phyloP scores from a whole-genome alignment of 352 stramenopile genomes.

The Pythium phragmitis region DNA sequence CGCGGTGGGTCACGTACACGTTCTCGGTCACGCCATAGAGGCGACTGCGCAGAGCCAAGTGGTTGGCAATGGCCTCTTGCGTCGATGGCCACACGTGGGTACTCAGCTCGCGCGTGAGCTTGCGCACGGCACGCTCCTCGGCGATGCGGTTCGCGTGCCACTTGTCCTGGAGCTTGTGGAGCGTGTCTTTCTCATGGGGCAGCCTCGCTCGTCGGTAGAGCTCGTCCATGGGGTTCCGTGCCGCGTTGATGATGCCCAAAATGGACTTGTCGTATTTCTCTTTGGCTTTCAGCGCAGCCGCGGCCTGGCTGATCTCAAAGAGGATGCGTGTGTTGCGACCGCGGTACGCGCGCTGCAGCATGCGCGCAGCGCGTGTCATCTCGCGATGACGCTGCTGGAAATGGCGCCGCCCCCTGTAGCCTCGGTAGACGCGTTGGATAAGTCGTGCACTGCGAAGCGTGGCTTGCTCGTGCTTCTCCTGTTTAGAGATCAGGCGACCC shows the following conservation, averaged over 20 bases:
- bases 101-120: constrained; percentile 38
- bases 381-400: constrained; percentile 30
- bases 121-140: constrained; percentile 50
- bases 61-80: constrained; percentile 46
- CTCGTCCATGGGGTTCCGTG: constrained; percentile 66
- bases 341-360: constrained; percentile 52
- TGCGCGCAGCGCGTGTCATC: constrained; percentile 35
- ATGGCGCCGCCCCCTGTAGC: constrained; percentile 30
- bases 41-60: constrained; percentile 40
- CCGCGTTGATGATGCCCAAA: constrained; percentile 44
- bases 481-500: constrained; percentile 32
- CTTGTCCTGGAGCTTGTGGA: constrained; percentile 43
- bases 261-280: constrained; percentile 58
- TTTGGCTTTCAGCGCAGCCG: constrained; percentile 50
- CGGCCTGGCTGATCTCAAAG: constrained; percentile 56
- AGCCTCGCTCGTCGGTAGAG: constrained; percentile 58
- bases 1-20: constrained; percentile 59
- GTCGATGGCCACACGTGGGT: constrained; percentile 29
- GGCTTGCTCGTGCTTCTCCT: constrained; percentile 30
- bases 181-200: constrained; percentile 39
- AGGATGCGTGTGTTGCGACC: constrained; percentile 42
- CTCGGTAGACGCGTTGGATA: constrained; percentile 51
- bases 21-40: constrained; percentile 72
- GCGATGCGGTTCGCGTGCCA: constrained; percentile 46
- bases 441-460: constrained; percentile 30